Percentiles rank a stretch among this genome's conserved stretches.
Conservation (phyloP, 2,329 filamentous ascomycete species). For the Parasarocladium wereldwijsianum region DNA sequence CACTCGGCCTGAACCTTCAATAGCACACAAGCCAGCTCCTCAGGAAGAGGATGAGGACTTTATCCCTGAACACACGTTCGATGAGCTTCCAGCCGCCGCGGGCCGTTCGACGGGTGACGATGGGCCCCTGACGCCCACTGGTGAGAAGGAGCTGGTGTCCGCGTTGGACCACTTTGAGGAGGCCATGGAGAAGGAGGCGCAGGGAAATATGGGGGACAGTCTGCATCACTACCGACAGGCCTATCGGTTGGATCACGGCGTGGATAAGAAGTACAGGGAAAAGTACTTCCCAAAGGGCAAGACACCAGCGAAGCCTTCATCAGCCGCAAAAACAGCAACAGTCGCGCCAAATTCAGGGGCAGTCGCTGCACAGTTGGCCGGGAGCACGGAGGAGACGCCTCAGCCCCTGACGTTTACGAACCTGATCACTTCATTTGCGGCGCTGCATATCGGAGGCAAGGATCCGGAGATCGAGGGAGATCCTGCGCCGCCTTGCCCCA, state of each 20-base stretch:
- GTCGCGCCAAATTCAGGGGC: slow-evolving; percentile 22
- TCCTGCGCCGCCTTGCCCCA: slow-evolving; percentile 62
- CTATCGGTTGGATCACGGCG: slow-evolving; percentile 70
- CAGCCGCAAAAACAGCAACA: slow-evolving; percentile 20
- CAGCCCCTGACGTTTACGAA: slow-evolving; percentile 43
- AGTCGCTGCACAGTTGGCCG: slow-evolving; percentile 29
- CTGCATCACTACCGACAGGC: slow-evolving; percentile 78
- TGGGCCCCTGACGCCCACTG: slow-evolving; percentile 5
- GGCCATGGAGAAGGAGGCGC: slow-evolving; percentile 75
- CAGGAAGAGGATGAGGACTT: slow-evolving; percentile 22
- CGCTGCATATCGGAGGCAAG: slow-evolving; percentile 50
- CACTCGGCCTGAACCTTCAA: slow-evolving; percentile 10
- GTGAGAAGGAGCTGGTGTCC: slow-evolving; percentile 42
- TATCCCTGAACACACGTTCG: slow-evolving; percentile 18
- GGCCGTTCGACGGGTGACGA: slow-evolving; percentile 7
- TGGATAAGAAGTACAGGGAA: slow-evolving; percentile 76
- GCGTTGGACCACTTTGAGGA: slow-evolving; percentile 88
- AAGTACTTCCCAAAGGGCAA: slow-evolving; percentile 68
- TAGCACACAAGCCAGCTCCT: slow-evolving; percentile 8
- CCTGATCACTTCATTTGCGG: slow-evolving; percentile 63
- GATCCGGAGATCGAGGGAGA: slow-evolving; percentile 58
- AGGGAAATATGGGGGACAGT: slow-evolving; percentile 80
- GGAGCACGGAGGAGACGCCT: slow-evolving; percentile 8
- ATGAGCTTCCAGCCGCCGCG: slow-evolving; percentile 9
- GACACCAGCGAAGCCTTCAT: slow-evolving; percentile 11